Evolutionary conservation across 2,329 filamentous ascomycete species (phyloP), one percentile per base, ranked within the genome.

Genomic region (Trichoderma semiorbis): DNA sequence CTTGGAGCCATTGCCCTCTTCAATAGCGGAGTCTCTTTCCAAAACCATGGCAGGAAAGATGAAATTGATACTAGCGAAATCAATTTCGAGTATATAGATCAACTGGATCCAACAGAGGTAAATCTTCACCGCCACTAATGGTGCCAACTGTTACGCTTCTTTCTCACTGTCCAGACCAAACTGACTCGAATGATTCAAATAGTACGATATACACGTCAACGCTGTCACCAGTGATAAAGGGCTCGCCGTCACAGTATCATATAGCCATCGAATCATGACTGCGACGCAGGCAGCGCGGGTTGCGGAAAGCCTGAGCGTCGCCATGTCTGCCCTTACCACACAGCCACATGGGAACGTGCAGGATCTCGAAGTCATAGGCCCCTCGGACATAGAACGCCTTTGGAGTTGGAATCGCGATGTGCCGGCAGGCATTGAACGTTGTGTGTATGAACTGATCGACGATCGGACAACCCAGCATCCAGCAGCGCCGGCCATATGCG

Each of bases 261-360:
- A 36, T 36, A 36, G 34, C 34, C 34, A 36, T 16, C 34, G 14
- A 12, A 36, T 36, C 34, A 36, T 36, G 34, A 36, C 34, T 36
- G 34, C 34, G 34, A 36, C 34, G 34, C 34, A 36, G 14, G 34
- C 34, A 36, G 34, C 34, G 34, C 34, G 34, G 34, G 34, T 36
- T 36, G 62, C 24, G 55, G 39, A 24, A 16, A 53, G 61, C 77
- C n/a, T 60, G 26, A 10, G 74, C 75, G 5, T 77, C 21, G 47
- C 18, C n/a, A 53, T 53, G 8, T 34, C 57, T 24, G 57, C 32
- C 24, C 16, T 16, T 16, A 32, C 24, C 57, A 60, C 10, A 14
- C 34, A 36, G 6, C 34, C 34, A 16, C 34, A 36, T 36, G 34
- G 34, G 34, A 36, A 16, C 34, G 34, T 36, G 34, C 34, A 36